Percentiles rank a stretch among this genome's conserved stretches.
Evolutionary conservation across 805 yeast species (phyloP).

Genomic region (Cyberlindnera lachancei): DNA sequence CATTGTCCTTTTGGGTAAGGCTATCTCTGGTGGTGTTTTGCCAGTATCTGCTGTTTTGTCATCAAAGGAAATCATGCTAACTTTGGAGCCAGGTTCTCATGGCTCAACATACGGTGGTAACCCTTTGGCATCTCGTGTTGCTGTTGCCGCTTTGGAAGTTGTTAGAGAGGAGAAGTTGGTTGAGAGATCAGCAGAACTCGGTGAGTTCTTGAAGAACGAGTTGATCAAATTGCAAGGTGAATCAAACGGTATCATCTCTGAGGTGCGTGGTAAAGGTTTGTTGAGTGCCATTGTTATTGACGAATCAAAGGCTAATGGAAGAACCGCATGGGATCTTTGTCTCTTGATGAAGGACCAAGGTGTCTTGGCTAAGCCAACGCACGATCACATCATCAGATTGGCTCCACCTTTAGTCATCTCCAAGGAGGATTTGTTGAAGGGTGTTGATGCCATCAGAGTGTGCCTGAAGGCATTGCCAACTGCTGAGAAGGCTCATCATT

Average conservation of each 20-base stretch:
- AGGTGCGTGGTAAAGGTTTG: constrained; percentile 66
- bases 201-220: constrained; percentile 58
- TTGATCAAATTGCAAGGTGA: constrained; percentile 44
- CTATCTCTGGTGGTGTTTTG: constrained; percentile 88
- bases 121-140: constrained; percentile 88
- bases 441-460: constrained; percentile 64
- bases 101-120: constrained; percentile 98
- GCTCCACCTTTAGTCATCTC: constrained; percentile 94
- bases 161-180: constrained; percentile 81
- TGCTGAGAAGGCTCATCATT: constrained; percentile 37
- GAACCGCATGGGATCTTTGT: constrained; percentile 95
- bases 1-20: constrained; percentile 84
- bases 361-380: constrained; percentile 93
- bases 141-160: constrained; percentile 88
- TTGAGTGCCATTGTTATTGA: constrained; percentile 90
- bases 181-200: constrained; percentile 67
- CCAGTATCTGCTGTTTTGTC: constrained; percentile 91
- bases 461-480: constrained; percentile 50
- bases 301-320: constrained; percentile 72
- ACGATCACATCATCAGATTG: constrained; percentile 88
- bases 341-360: constrained; percentile 82
- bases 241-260: constrained; percentile 48
- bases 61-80: constrained; percentile 82
- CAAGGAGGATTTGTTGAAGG: constrained; percentile 76
- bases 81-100: constrained; percentile 91